Base-by-base conservation (phyloP, 1,139 yeast genomes). In the Taphrina betulina region DNA sequence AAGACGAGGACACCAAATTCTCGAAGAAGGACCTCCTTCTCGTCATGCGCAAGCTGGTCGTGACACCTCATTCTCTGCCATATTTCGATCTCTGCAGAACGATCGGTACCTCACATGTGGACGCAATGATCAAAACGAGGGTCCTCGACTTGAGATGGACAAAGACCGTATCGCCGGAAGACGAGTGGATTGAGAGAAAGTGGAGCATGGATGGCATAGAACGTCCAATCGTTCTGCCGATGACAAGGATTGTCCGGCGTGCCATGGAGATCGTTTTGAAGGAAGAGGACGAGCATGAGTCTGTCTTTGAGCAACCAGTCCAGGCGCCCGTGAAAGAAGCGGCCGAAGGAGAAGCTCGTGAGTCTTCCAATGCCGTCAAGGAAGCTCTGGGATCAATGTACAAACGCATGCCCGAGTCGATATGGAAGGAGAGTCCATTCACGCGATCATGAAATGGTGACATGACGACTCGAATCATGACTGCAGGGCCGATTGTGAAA, bases 141-240 rank as follows among this genome's bases (percentile, higher is more conserved):
- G 36, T 50, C 12, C 34, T 50, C 22, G 54, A 50, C n/a, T 16
- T 50, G 22, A 38, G 54, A 10, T 50, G 54, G 54, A 50, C 54
- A 14, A 38, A 40, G 26, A 42, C 54, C 22, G 46, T 50, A 12
- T 40, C 54, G 3, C 54, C 54, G 23, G 54, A 50, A 24, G 36
- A 40, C 14, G 33, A 50, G 24, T 38, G 54, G 45, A 24, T 40
- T 12, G 54, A 50, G 23, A 20, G 54, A n/a, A 23, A 14, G 12
- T 50, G 54, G 54, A 38, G 46, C 16, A 22, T 8, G 10, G 54
- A 50, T 20, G 54, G 54, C n/a, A 24, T 50, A 10, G 54, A 50
- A 40, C 22, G 54, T 22, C 54, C 54, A 14, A 40, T 50, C 2
- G 31, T 50, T 20, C 33, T 50, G 23, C 54, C 54, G 23, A 50